A percentile compares a stretch with the other conserved stretches of the same genome.
Conservation (phyloP, 768 basidiomycete genomes). For the Boletus vermiculosoides region DNA sequence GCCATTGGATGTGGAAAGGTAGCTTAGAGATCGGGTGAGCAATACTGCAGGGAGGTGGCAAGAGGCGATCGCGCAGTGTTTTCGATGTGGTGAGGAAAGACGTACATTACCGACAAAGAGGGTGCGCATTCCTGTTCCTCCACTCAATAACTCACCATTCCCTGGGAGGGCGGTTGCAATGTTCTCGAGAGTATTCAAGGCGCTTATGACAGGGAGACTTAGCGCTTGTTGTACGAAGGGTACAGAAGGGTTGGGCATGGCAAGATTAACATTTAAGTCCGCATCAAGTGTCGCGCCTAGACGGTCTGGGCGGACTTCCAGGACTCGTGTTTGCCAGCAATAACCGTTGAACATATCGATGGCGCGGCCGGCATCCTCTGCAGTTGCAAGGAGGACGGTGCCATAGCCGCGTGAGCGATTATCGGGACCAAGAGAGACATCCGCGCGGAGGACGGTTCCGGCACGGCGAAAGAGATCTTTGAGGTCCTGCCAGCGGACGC, state of each 20-base stretch:
- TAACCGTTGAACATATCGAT: conserved; percentile 97
- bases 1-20: conserved; percentile 95
- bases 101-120: conserved; percentile 89
- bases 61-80: background rate
- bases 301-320: conserved; percentile 90
- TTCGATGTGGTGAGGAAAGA: conserved; percentile 20
- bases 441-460: conserved; percentile 82
- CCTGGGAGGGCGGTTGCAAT: conserved; percentile 9
- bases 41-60: conserved; percentile 4
- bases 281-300: conserved; percentile 39
- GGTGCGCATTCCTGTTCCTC: conserved; percentile 45
- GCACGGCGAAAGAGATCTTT: conserved; percentile 97
- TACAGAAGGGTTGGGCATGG: conserved; percentile 13
- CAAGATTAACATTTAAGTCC: conserved; percentile 18
- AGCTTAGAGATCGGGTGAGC: conserved; percentile 49
- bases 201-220: conserved; percentile 11
- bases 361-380: conserved; percentile 91
- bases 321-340: conserved; percentile 90
- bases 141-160: conserved; percentile 27
- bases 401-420: conserved; percentile 94
- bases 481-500: conserved; percentile 98
- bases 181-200: conserved; percentile 20
- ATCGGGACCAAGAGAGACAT: conserved; percentile 78
- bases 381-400: conserved; percentile 90
- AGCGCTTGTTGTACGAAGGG: conserved; percentile 23